These are phyloP conservation scores for Dactylellina leptospora DNA, from an alignment of 2,329 filamentous ascomycete species.

Conservation along the genomic window DNA sequence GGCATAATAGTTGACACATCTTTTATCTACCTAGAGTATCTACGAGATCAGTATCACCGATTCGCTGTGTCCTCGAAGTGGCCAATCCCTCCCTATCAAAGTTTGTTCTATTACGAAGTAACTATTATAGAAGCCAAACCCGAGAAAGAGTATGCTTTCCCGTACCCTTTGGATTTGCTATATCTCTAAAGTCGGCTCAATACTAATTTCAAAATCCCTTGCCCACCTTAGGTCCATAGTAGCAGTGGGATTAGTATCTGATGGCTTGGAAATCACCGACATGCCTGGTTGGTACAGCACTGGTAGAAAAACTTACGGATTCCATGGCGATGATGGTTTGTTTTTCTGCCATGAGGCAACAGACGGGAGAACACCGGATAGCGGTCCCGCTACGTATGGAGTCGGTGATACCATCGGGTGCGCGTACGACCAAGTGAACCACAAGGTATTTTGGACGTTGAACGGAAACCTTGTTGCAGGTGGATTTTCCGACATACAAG, in stretches of 20 bases:
- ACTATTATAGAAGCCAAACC: neutral
- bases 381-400: neutral
- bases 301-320: neutral
- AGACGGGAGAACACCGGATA: neutral
- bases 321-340: conserved; percentile 5
- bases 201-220: neutral
- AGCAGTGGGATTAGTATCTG: neutral
- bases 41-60: neutral
- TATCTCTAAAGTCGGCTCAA: neutral
- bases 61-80: neutral
- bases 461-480: conserved; percentile 10
- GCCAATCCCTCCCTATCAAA: conserved; percentile 10
- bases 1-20: no score
- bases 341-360: neutral
- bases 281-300: conserved; percentile 1
- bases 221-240: no score
- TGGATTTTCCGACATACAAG: neutral
- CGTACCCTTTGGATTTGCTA: neutral
- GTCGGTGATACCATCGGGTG: conserved; percentile 37
- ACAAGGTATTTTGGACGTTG: conserved; percentile 21
- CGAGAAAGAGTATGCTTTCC: neutral
- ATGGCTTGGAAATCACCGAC: neutral
- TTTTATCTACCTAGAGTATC: no score
- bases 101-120: conserved; percentile 28
- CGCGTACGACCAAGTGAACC: conserved; percentile 11